These are phyloP conservation scores for Lenzites betulinus DNA, from an alignment of 768 basidiomycete genomes.

Conservation along the genomic window DNA sequence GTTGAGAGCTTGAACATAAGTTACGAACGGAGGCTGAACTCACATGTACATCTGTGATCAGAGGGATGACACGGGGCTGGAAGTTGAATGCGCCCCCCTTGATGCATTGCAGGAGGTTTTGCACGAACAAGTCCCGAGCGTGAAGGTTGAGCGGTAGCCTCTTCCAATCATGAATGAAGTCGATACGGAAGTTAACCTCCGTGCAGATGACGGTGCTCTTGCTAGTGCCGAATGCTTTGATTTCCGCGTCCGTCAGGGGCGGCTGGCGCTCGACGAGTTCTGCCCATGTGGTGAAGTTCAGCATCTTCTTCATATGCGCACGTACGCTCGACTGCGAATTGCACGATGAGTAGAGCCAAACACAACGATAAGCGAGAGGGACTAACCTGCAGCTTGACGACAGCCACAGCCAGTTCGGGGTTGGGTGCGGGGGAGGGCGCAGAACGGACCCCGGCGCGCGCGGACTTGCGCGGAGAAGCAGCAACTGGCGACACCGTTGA, in stretches of 20 bases:
- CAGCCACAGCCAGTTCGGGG: not conserved
- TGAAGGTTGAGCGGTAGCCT: not conserved
- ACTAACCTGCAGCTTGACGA: not conserved
- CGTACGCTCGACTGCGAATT: not conserved
- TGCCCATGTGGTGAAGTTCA: not conserved
- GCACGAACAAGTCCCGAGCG: not conserved
- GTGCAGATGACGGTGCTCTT: not conserved
- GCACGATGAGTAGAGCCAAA: not conserved
- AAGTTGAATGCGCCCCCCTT: slow-evolving; percentile 2
- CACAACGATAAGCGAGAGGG: not conserved
- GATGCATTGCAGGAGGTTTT: not conserved
- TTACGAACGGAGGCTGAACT: not conserved
- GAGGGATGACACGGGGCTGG: not conserved
- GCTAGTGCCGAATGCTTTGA: not conserved
- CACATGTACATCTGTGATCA: not conserved
- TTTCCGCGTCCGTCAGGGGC: not conserved
- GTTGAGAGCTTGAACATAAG: not conserved
- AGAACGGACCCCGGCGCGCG: not conserved
- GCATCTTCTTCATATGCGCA: not conserved
- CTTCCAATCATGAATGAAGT: slow-evolving; percentile 6
- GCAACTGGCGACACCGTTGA: no score
- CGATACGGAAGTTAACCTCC: not conserved
- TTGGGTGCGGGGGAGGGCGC: not conserved
- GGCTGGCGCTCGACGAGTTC: not conserved
- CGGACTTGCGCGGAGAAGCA: not conserved